Evolutionary conservation across 331 rosid genomes (phyloP).

Genomic region (Prunus yedoensis): DNA sequence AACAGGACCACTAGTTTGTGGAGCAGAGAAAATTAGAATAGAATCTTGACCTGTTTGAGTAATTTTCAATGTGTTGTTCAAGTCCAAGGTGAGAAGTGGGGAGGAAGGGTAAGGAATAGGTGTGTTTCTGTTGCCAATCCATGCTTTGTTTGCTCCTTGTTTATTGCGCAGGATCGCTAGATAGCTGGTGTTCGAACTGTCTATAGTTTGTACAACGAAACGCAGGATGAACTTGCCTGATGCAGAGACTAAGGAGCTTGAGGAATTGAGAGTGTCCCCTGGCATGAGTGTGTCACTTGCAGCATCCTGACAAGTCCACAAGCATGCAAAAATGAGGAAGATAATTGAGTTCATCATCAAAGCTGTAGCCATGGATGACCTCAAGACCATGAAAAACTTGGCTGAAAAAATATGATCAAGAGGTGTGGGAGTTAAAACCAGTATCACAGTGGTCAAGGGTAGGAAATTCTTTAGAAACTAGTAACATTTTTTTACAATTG

Average conservation of each 20-base stretch:
- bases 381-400: too few species aligned
- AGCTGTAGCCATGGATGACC: neutral
- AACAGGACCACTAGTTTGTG: neutral
- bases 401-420: neutral
- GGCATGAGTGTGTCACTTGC: neutral
- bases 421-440: too few species aligned
- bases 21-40: neutral
- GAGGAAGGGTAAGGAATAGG: conserved; percentile 6
- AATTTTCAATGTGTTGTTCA: conserved; percentile 2
- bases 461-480: too few species aligned
- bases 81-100: conserved; percentile 1
- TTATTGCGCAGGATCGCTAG: neutral
- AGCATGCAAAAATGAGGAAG: neutral
- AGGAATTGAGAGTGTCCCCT: conserved; percentile 12
- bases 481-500: too few species aligned
- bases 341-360: neutral
- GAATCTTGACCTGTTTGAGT: neutral
- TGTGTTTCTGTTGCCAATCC: neutral
- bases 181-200: neutral
- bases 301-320: neutral
- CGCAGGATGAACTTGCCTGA: neutral
- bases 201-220: neutral
- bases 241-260: conserved; percentile 1
- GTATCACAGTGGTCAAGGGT: too few species aligned
- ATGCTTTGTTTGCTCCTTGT: neutral